phyloP scores from a whole-genome alignment of 2,329 filamentous ascomycete genomes.

The Ophiognomonia clavigignenti-juglandacearum region DNA sequence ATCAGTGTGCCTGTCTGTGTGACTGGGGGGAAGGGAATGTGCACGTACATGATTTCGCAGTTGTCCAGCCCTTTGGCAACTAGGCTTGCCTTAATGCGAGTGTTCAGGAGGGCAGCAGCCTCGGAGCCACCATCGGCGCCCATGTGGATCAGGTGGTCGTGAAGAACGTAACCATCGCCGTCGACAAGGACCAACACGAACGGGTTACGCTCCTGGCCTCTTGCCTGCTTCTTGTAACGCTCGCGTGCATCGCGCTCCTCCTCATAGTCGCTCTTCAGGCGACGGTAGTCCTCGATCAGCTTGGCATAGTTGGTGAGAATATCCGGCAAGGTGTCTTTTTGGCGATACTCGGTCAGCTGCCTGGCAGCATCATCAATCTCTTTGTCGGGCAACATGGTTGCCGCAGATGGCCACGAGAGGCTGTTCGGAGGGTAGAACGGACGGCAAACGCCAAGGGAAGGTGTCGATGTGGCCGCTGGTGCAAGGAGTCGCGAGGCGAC shows the following conservation, averaged over 20 bases:
- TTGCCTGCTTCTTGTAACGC: constrained; percentile 49
- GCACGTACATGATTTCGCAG: constrained; percentile 40
- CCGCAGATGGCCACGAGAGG: too few relatives aligned
- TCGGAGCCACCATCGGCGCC: constrained; percentile 49
- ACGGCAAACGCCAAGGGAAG: too few relatives aligned
- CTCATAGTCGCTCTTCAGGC: constrained; percentile 52
- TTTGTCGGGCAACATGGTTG: constrained; percentile 25
- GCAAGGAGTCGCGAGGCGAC: too few relatives aligned
- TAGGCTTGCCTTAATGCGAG: constrained; percentile 43
- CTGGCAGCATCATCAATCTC: constrained; percentile 23
- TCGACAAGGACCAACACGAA: constrained; percentile 59
- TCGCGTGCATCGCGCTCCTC: constrained; percentile 49
- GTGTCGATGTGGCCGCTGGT: too few relatives aligned
- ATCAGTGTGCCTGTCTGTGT: too few relatives aligned
- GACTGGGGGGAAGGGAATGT: too few relatives aligned
- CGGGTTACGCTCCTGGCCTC: constrained; percentile 45
- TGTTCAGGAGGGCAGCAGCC: constrained; percentile 49
- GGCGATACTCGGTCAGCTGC: constrained; percentile 28
- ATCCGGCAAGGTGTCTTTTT: constrained; percentile 20
- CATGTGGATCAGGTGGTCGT: constrained; percentile 41
- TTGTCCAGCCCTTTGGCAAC: constrained; percentile 41
- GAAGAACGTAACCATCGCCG: constrained; percentile 56
- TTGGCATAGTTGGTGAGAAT: constrained; percentile 23
- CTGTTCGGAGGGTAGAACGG: too few relatives aligned
- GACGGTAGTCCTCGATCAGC: constrained; percentile 49